Percentiles rank a stretch among this genome's conserved stretches.
These are phyloP conservation scores for Closterium sp. DNA, from an alignment of 139 green algal genomes.

Conservation along the genomic window DNA sequence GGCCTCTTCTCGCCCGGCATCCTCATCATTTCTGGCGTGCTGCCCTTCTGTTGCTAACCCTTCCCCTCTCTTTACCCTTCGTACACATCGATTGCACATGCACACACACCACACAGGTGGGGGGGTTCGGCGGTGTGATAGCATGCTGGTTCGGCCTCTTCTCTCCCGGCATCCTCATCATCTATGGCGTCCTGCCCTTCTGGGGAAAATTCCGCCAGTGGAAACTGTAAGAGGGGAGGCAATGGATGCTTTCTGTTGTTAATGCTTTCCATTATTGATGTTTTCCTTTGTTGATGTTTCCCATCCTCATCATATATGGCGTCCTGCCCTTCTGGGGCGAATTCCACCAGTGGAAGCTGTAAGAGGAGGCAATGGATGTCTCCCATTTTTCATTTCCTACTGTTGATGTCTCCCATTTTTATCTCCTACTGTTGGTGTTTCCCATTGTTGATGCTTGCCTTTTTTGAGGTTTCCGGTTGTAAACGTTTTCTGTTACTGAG, in stretches of 20 bases:
- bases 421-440: no score
- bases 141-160: slow-evolving; percentile 88
- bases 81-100: no score
- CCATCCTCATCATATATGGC: neutral
- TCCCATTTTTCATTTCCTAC: no score
- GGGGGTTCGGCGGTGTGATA: slow-evolving; percentile 56
- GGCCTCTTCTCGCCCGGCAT: slow-evolving; percentile 87
- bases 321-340: slow-evolving; percentile 73
- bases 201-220: slow-evolving; percentile 21
- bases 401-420: no score
- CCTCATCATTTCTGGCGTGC: slow-evolving; percentile 86
- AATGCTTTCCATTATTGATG: neutral
- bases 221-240: neutral
- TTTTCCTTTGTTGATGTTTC: neutral
- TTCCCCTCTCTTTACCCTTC: neutral
- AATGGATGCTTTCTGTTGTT: no score
- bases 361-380: no score
- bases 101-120: slow-evolving; percentile 10
- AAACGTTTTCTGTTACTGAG: no score
- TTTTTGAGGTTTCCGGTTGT: no score
- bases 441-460: no score
- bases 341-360: slow-evolving; percentile 11
- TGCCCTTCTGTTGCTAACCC: slow-evolving; percentile 69
- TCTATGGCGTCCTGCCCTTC: slow-evolving; percentile 89
- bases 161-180: slow-evolving; percentile 83